Evolutionary conservation across 1,139 yeast genomes (phyloP).

Genomic region (Sporopachydermia cereana): DNA sequence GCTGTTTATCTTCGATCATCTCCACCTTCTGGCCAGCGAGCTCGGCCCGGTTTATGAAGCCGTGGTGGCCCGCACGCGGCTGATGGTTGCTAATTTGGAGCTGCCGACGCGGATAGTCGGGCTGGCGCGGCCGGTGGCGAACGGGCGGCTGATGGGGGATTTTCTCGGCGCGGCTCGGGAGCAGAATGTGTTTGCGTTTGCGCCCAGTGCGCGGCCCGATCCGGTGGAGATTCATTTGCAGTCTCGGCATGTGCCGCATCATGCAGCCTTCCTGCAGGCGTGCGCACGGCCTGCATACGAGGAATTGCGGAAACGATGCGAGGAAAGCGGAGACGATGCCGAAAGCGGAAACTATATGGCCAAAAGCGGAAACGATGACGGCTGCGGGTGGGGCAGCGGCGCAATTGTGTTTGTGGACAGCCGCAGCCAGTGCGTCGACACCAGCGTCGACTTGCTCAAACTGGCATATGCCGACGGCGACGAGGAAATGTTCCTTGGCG

Average conservation of each 20-base stretch:
- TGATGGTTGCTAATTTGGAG: slow-evolving; percentile 54
- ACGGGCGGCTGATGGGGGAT: slow-evolving; percentile 67
- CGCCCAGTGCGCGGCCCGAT: slow-evolving; percentile 45
- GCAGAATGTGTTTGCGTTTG: slow-evolving; percentile 53
- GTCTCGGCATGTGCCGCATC: slow-evolving; percentile 33
- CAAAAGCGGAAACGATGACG: too few species aligned
- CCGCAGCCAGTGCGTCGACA: slow-evolving; percentile 42
- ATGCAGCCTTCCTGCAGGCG: slow-evolving; percentile 38
- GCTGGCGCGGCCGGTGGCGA: slow-evolving; percentile 56
- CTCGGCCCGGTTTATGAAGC: slow-evolving; percentile 58
- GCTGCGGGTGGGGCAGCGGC: too few species aligned
- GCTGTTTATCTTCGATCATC: slow-evolving; percentile 61
- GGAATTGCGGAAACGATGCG: slow-evolving; percentile 11
- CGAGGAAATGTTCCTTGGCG: slow-evolving; percentile 24
- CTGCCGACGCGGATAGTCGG: slow-evolving; percentile 46
- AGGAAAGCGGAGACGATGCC: not conserved
- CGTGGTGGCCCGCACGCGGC: slow-evolving; percentile 56
- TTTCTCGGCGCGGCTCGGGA: slow-evolving; percentile 66
- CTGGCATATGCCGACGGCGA: slow-evolving; percentile 26
- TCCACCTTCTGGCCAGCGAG: slow-evolving; percentile 52
- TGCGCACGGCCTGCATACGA: slow-evolving; percentile 39
- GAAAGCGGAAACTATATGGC: not conserved
- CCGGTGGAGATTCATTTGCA: slow-evolving; percentile 53
- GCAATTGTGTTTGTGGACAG: slow-evolving; percentile 46
- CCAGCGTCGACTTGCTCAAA: slow-evolving; percentile 35